Conservation (phyloP, 2,329 filamentous ascomycete genomes). For the Trichoderma sp. region DNA sequence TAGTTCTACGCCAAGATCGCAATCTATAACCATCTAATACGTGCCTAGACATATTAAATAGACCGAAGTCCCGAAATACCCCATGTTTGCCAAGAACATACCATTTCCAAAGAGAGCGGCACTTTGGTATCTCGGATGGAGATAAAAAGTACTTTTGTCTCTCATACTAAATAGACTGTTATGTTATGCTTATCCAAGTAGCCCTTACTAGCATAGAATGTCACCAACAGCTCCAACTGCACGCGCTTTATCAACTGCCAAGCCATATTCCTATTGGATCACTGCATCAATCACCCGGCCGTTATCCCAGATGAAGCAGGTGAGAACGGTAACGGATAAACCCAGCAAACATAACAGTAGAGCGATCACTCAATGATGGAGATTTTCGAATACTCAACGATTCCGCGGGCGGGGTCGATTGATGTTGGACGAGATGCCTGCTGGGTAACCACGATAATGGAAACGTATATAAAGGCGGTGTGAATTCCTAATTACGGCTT, state of each 20-base stretch:
- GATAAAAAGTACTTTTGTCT: background rate
- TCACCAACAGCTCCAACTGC: background rate
- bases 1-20: background rate
- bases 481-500: too few species aligned
- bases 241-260: background rate
- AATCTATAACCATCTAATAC: background rate
- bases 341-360: background rate
- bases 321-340: background rate
- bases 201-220: background rate
- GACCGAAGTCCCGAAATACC: background rate
- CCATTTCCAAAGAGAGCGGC: background rate
- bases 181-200: background rate
- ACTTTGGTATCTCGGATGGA: background rate
- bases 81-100: background rate
- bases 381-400: background rate
- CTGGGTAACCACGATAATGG: background rate
- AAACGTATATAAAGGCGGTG: background rate
- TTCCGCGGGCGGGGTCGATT: background rate
- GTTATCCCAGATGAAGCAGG: constrained; percentile 5
- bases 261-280: background rate
- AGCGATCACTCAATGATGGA: background rate
- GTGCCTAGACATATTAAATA: background rate
- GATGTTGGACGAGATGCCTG: background rate
- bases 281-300: background rate
- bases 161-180: background rate